Evolutionary conservation across 768 basidiomycete species (phyloP).

Genomic region (Filobasidium wieringae): DNA sequence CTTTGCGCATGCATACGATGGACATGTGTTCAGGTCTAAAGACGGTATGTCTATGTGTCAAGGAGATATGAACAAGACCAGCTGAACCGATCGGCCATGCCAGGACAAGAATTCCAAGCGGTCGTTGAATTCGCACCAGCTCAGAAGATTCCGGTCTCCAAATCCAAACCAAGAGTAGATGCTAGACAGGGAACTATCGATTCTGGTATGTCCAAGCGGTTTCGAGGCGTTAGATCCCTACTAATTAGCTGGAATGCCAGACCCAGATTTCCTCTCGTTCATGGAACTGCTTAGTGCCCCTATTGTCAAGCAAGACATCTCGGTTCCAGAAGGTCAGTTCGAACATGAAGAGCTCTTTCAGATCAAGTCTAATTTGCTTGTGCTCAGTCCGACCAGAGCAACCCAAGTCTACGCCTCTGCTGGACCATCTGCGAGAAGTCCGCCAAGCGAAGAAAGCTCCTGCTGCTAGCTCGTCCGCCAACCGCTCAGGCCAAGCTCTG

Average conservation of each 20-base stretch:
- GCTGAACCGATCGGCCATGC: too few species aligned
- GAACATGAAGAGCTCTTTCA: conserved; percentile 5
- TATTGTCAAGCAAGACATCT: conserved; percentile 47
- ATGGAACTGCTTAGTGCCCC: conserved; percentile 56
- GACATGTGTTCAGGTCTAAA: conserved; percentile 84
- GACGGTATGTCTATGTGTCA: conserved; percentile 50
- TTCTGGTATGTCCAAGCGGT: conserved; percentile 49
- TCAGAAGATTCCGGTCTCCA: conserved; percentile 70
- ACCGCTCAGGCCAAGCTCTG: background rate
- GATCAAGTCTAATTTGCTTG: conserved; percentile 41
- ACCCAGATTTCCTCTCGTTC: conserved; percentile 46
- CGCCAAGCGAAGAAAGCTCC: background rate
- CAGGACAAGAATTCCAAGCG: conserved; percentile 77
- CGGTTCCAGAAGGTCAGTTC: conserved; percentile 1
- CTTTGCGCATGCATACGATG: conserved; percentile 79
- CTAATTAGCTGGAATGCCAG: conserved; percentile 15
- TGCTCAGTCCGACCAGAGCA: conserved; percentile 29
- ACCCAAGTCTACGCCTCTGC: conserved; percentile 77
- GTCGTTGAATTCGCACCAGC: conserved; percentile 90
- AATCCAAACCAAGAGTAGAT: conserved; percentile 51
- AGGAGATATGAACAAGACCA: background rate
- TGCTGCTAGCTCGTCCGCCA: background rate
- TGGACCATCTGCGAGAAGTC: conserved; percentile 73
- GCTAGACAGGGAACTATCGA: conserved; percentile 77
- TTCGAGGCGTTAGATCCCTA: background rate